These are phyloP conservation scores for Cercospora zeina DNA, from an alignment of 2,329 filamentous ascomycete genomes.

Conservation along the genomic window DNA sequence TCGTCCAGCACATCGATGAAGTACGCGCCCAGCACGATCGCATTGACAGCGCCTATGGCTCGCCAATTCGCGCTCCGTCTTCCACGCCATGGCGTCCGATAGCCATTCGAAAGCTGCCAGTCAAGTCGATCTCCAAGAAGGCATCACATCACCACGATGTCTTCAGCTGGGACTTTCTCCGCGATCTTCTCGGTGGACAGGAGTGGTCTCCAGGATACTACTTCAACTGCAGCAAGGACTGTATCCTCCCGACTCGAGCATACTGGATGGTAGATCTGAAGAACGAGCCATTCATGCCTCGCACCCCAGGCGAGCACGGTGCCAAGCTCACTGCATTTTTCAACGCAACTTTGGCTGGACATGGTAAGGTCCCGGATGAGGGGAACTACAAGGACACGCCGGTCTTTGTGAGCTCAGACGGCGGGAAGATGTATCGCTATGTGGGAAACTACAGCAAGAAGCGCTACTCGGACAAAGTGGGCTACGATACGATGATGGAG, in stretches of 20 bases:
- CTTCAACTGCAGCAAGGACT: slow-evolving; percentile 36
- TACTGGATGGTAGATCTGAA: slow-evolving; percentile 47
- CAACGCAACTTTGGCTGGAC: slow-evolving; percentile 41
- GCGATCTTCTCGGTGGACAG: slow-evolving; percentile 41
- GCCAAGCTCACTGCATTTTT: slow-evolving; percentile 52
- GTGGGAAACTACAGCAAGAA: slow-evolving; percentile 50
- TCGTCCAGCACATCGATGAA: neutral
- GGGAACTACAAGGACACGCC: slow-evolving; percentile 44
- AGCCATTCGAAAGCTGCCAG: slow-evolving; percentile 40
- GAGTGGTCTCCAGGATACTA: slow-evolving; percentile 47
- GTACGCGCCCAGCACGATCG: neutral
- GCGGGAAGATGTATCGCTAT: slow-evolving; percentile 43
- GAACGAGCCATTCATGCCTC: slow-evolving; percentile 47
- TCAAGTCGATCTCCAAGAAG: slow-evolving; percentile 20
- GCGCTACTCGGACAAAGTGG: slow-evolving; percentile 49
- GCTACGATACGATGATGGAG: slow-evolving; percentile 45
- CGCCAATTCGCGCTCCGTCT: neutral
- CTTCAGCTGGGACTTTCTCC: slow-evolving; percentile 46
- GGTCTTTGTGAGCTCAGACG: slow-evolving; percentile 43
- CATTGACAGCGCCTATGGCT: slow-evolving; percentile 1
- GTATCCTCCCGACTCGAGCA: slow-evolving; percentile 38
- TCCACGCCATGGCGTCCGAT: slow-evolving; percentile 41
- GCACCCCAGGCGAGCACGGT: slow-evolving; percentile 46
- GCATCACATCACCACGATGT: slow-evolving; percentile 31
- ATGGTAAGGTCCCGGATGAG: slow-evolving; percentile 25